A percentile compares a stretch with the other conserved stretches of the same genome.
phyloP scores from a whole-genome alignment of 139 green algal genomes.

The Micractinium conductrix region DNA sequence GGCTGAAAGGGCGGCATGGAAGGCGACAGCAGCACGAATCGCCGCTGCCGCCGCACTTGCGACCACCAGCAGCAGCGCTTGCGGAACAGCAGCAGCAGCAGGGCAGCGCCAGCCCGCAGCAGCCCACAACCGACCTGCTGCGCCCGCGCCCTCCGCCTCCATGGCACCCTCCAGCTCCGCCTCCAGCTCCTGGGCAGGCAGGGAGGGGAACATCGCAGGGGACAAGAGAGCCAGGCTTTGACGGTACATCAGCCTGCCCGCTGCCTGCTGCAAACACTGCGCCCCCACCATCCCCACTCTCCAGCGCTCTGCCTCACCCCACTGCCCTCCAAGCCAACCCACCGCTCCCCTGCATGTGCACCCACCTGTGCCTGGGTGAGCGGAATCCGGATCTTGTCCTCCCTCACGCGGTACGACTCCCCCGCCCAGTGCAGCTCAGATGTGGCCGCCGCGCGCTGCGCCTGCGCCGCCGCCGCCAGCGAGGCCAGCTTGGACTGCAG shows the following conservation, averaged over 20 bases:
- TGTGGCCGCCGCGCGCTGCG: constrained; percentile 50
- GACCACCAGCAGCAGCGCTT: too few species aligned
- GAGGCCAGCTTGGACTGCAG: constrained; percentile 57
- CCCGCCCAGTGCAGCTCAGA: constrained; percentile 73
- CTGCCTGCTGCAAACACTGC: too few species aligned
- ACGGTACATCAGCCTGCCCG: too few species aligned
- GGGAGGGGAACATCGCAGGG: not conserved
- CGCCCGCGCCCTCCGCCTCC: constrained; percentile 34
- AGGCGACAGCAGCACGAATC: too few species aligned
- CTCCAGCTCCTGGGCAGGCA: constrained; percentile 52
- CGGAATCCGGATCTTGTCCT: constrained; percentile 60
- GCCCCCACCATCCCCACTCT: too few species aligned
- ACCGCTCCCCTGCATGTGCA: not conserved
- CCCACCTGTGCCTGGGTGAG: constrained; percentile 51
- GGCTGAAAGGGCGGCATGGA: too few species aligned
- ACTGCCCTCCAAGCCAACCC: not conserved
- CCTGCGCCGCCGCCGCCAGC: constrained; percentile 66
- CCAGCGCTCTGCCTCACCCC: too few species aligned
- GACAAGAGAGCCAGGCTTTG: too few species aligned
- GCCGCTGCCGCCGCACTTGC: too few species aligned
- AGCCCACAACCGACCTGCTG: too few species aligned
- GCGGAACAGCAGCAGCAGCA: too few species aligned
- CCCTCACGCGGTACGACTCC: constrained; percentile 52
- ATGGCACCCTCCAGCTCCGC: constrained; percentile 42
- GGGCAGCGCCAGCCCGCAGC: too few species aligned